phyloP scores from a whole-genome alignment of 2,329 filamentous ascomycete genomes.

The Aspergillus sp. region DNA sequence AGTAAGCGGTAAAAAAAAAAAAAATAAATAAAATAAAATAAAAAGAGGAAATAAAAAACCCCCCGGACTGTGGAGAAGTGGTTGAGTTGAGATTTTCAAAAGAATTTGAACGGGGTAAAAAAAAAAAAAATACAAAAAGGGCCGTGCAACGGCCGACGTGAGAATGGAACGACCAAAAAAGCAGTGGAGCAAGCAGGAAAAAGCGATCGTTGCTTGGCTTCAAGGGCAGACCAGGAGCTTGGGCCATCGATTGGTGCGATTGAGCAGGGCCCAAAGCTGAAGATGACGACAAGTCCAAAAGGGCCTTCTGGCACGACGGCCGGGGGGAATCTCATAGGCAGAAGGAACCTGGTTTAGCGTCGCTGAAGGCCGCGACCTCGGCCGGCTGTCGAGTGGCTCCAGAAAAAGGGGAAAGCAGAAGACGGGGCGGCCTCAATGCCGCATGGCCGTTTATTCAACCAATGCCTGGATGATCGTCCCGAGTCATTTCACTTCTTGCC shows the following conservation, averaged over 20 bases:
- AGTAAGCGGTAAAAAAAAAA: constrained; percentile 4
- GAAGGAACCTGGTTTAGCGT: background rate
- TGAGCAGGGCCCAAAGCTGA: constrained; percentile 16
- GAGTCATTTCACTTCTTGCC: constrained; percentile 15
- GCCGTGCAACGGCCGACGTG: constrained; percentile 1
- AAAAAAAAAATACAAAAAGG: constrained; percentile 13
- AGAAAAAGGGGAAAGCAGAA: constrained; percentile 12
- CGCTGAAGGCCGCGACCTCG: background rate
- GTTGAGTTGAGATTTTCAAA: background rate
- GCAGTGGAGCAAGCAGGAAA: constrained; percentile 11
- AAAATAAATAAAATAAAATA: no score
- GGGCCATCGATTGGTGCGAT: constrained; percentile 27
- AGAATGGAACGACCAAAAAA: constrained; percentile 10
- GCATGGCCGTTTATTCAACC: constrained; percentile 21
- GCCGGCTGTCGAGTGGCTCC: constrained; percentile 22
- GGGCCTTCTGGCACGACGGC: background rate
- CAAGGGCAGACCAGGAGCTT: constrained; percentile 28
- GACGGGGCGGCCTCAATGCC: constrained; percentile 19
- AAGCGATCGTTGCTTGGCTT: constrained; percentile 29
- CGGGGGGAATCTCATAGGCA: constrained; percentile 5
- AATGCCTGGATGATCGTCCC: constrained; percentile 26
- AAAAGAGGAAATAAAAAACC: no score
- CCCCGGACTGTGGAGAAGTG: constrained; percentile 23
- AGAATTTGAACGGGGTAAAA: constrained; percentile 3
- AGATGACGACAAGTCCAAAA: constrained; percentile 18